Evolutionary conservation across 148 eudicot species (phyloP), one percentile per base, ranked within the genome.

Genomic region (Amaranthus cruentus): DNA sequence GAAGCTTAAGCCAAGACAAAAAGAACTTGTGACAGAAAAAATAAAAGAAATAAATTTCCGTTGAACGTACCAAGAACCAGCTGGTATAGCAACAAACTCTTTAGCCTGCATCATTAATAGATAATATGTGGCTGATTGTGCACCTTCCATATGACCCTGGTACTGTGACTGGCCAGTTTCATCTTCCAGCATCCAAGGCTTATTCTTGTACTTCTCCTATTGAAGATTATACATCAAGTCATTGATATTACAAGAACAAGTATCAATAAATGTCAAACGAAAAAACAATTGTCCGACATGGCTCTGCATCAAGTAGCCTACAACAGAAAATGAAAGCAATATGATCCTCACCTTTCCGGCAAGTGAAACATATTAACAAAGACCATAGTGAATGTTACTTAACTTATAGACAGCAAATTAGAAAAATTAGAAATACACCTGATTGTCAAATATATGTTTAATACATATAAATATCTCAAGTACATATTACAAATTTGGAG

Each of bases 161-260:
- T 78, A 94, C 82, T 91, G 97, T 57, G 78, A 85, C 74, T 90
- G 96, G 51, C 96, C 91, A 7, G 91, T 84, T 85, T 91, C 93
- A 87, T 94, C 97, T 83, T 91, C 98, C 86, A 94, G 81, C 65
- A 88, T 75, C 98, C 98, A 94, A 60, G 98, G 98, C 80, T 84
- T 91, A 79, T 94, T 94, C 93, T 91, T 94, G 86, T 68, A 88
- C 75, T 86, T 91, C 83, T 94, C 97, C 97, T 93, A 74, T 64
- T 49, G 57, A 80, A 72, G 58, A 53, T 50, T 73, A 55, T 47
- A 7, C 43, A 78, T 21, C 52, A 57, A 52, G 52, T 66, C 50
- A 71, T 21, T 47, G 69, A 55, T 49, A 66, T 71, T 64, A 67
- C 67, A 67, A 43, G 14, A 77, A 28, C 48, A 60, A 62, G 54